Evolutionary conservation across 2,329 filamentous ascomycete genomes (phyloP).

Genomic region (Phaeosphaeriaceae sp.): DNA sequence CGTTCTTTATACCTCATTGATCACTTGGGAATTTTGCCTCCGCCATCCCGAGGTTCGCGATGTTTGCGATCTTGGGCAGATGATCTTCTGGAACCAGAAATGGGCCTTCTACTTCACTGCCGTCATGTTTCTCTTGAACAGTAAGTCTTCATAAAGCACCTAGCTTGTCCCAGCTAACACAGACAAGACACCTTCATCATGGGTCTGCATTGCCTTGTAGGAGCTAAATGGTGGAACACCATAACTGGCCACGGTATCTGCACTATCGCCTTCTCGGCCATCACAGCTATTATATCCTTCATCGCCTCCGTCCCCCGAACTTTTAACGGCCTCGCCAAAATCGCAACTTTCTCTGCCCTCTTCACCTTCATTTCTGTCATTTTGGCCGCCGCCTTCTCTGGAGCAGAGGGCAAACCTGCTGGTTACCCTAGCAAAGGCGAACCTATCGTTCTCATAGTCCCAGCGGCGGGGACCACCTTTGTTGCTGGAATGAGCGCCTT

Average conservation of each 20-base stretch:
- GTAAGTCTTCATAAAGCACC: constrained; percentile 75
- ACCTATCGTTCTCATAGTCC: constrained; percentile 71
- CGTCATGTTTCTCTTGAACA: constrained; percentile 91
- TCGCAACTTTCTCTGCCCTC: constrained; percentile 79
- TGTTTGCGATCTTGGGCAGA: constrained; percentile 94
- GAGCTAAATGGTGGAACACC: constrained; percentile 88
- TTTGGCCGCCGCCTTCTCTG: constrained; percentile 82
- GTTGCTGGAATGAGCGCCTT: constrained; percentile 85
- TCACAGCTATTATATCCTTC: constrained; percentile 78
- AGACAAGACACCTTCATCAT: constrained; percentile 21
- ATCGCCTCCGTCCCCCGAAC: constrained; percentile 83
- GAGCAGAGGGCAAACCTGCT: constrained; percentile 74
- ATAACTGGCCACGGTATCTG: constrained; percentile 76
- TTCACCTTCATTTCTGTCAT: constrained; percentile 92
- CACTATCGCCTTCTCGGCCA: constrained; percentile 79
- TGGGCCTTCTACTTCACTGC: constrained; percentile 74
- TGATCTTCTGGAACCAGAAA: constrained; percentile 85
- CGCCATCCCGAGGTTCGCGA: constrained; percentile 90
- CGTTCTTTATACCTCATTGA: constrained; percentile 82
- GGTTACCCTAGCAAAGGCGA: constrained; percentile 65
- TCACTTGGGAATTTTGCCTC: constrained; percentile 82
- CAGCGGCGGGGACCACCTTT: constrained; percentile 75
- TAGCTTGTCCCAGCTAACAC: background rate
- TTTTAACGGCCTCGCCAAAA: constrained; percentile 77
- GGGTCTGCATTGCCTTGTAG: constrained; percentile 82